These are phyloP conservation scores for Tephrocybe sp. DNA, from an alignment of 768 basidiomycete species.

Conservation along the genomic window DNA sequence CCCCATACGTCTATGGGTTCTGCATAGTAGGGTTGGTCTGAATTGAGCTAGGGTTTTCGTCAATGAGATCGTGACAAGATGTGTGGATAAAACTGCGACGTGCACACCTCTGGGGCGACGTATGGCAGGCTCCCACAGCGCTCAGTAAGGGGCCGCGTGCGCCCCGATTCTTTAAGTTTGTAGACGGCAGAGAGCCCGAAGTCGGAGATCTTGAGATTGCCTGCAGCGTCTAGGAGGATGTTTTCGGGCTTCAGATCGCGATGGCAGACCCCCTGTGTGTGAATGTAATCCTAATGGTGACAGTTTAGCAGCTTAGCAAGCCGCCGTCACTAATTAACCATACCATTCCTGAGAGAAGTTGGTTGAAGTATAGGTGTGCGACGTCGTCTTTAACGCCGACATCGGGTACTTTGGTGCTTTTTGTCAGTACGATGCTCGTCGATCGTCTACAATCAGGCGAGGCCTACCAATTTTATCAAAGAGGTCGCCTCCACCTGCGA, in stretches of 20 bases:
- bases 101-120: conserved; percentile 14
- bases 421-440: not conserved
- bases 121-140: conserved; percentile 15
- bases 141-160: conserved; percentile 63
- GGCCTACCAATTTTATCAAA: conserved; percentile 94
- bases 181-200: conserved; percentile 94
- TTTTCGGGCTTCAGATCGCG: conserved; percentile 98
- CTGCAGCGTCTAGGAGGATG: conserved; percentile 78
- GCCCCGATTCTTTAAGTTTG: conserved; percentile 78
- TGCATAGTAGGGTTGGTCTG: conserved; percentile 71
- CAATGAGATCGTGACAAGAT: not conserved
- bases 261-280: conserved; percentile 89
- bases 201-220: conserved; percentile 90
- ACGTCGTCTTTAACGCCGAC: conserved; percentile 84
- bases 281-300: conserved; percentile 70
- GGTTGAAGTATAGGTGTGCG: conserved; percentile 88
- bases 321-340: conserved; percentile 16
- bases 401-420: conserved; percentile 70
- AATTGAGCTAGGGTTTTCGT: conserved; percentile 54
- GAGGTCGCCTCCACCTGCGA: conserved; percentile 91
- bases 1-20: conserved; percentile 98
- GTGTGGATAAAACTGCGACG: not conserved
- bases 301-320: not conserved
- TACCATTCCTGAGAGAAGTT: conserved; percentile 84
- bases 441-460: not conserved